Percentiles rank a stretch among this genome's conserved stretches.
Conservation (phyloP, 2,329 filamentous ascomycete species). For the Fusarium keratoplasticum region DNA sequence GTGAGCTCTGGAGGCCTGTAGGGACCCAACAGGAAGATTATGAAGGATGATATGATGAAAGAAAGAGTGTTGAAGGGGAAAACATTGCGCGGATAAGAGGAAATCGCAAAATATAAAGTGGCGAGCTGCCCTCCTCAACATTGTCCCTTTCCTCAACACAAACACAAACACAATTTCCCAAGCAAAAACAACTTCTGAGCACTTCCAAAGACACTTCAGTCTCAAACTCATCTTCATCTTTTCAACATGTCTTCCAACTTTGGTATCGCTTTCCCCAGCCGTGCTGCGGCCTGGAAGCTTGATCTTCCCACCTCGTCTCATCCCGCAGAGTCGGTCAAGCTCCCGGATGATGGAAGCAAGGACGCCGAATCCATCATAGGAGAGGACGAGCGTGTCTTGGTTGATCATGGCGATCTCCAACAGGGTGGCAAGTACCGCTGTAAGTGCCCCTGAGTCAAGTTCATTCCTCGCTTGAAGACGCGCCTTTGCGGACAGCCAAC, state of each 20-base stretch:
- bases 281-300: conserved; percentile 34
- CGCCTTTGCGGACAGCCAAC: not conserved
- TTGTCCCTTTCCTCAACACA: not conserved
- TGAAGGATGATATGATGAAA: too few species aligned
- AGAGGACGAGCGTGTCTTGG: conserved; percentile 23
- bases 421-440: conserved; percentile 34
- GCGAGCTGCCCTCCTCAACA: not conserved
- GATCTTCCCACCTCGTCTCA: conserved; percentile 11
- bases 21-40: not conserved
- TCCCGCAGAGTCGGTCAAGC: conserved; percentile 14
- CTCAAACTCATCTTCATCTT: not conserved
- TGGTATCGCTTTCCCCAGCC: conserved; percentile 3
- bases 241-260: not conserved
- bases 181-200: not conserved
- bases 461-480: not conserved
- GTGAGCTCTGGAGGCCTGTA: not conserved
- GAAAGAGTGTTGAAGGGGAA: not conserved
- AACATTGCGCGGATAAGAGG: not conserved
- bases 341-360: conserved; percentile 25
- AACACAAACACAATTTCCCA: not conserved
- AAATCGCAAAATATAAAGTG: not conserved
- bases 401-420: conserved; percentile 16
- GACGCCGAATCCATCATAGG: conserved; percentile 26
- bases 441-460: conserved; percentile 1
- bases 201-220: not conserved